A percentile compares a stretch with the other conserved stretches of the same genome.
Evolutionary conservation across 805 yeast genomes (phyloP).

Genomic region (Barnettozyma pratensis): DNA sequence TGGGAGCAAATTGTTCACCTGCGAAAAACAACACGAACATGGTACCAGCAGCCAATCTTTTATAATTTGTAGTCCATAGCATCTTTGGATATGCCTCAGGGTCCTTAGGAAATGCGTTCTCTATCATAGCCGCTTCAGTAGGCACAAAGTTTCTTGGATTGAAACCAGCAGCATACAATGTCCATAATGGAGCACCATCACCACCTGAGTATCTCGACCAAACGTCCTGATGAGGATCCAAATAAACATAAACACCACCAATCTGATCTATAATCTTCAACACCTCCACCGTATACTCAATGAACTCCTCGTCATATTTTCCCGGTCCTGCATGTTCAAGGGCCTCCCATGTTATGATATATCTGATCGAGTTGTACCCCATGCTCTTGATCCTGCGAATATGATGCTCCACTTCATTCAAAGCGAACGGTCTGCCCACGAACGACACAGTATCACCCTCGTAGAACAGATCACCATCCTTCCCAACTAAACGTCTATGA

Average conservation of each 20-base stretch:
- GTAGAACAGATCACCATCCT: constrained; percentile 43
- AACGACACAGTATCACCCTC: constrained; percentile 76
- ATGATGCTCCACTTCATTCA: constrained; percentile 68
- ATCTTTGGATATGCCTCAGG: constrained; percentile 60
- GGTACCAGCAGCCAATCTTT: constrained; percentile 64
- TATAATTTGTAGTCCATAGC: constrained; percentile 91
- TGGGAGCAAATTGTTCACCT: constrained; percentile 74
- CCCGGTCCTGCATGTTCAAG: constrained; percentile 88
- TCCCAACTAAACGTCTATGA: constrained; percentile 25
- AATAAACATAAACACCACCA: constrained; percentile 73
- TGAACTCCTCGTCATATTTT: constrained; percentile 67
- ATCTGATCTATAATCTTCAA: constrained; percentile 49
- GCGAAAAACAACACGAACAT: constrained; percentile 87
- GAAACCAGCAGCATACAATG: constrained; percentile 81
- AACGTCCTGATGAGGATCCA: constrained; percentile 92
- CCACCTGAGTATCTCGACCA: constrained; percentile 92
- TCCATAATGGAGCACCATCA: constrained; percentile 93
- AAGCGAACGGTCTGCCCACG: constrained; percentile 75
- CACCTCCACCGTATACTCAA: constrained; percentile 62
- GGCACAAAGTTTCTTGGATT: constrained; percentile 65
- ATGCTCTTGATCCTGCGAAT: constrained; percentile 64
- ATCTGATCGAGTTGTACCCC: constrained; percentile 79
- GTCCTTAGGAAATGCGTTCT: constrained; percentile 43
- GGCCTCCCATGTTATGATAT: constrained; percentile 87
- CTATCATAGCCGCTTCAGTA: constrained; percentile 79